These are phyloP conservation scores for Colletotrichum navitas DNA, from an alignment of 2,329 filamentous ascomycete species.

Conservation along the genomic window DNA sequence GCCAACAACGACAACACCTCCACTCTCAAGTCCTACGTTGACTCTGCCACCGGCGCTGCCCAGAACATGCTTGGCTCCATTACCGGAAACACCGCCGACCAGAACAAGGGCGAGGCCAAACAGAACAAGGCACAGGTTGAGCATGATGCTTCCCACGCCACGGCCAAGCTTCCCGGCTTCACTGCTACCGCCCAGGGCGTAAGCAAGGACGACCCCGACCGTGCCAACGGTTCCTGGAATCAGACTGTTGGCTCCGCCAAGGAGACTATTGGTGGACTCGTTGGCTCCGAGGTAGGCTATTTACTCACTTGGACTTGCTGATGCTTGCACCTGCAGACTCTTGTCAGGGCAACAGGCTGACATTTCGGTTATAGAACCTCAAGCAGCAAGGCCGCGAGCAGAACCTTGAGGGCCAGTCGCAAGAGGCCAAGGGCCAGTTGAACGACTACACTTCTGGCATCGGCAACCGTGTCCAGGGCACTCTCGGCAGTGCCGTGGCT, in stretches of 20 bases:
- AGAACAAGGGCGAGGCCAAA: conserved; percentile 73
- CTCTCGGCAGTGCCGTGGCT: conserved; percentile 78
- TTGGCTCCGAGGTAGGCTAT: conserved; percentile 75
- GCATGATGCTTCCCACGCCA: conserved; percentile 80
- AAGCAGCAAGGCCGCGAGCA: conserved; percentile 82
- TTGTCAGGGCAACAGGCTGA: not conserved
- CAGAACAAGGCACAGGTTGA: conserved; percentile 75
- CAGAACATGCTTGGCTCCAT: conserved; percentile 80
- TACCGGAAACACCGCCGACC: conserved; percentile 78
- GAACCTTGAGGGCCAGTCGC: conserved; percentile 82
- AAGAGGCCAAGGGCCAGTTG: conserved; percentile 87
- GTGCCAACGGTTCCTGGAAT: conserved; percentile 81
- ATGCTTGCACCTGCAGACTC: not conserved
- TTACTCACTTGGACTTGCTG: not conserved
- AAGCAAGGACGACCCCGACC: conserved; percentile 79
- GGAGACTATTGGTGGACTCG: conserved; percentile 79
- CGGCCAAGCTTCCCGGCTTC: conserved; percentile 79
- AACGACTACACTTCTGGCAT: conserved; percentile 79
- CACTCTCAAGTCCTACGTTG: conserved; percentile 82
- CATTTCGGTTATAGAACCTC: conserved; percentile 61
- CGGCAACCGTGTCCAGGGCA: conserved; percentile 75
- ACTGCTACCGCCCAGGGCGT: conserved; percentile 77
- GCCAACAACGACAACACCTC: conserved; percentile 63
- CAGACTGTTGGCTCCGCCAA: conserved; percentile 91
- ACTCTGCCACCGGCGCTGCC: conserved; percentile 78